phyloP scores from a whole-genome alignment of 75 land plant species.

The Sequoia sempervirens region DNA sequence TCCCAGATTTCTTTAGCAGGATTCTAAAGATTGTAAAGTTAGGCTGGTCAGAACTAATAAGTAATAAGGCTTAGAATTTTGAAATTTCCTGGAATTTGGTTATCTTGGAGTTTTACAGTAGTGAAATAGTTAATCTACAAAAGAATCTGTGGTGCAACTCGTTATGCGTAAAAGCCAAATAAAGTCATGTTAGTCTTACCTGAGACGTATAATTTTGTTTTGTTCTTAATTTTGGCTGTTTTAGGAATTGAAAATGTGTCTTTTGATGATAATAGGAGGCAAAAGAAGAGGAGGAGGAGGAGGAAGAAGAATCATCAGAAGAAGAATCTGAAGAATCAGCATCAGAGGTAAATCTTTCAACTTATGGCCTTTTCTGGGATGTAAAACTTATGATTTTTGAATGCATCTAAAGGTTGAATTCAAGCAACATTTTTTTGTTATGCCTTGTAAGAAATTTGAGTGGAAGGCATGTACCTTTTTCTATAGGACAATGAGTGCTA shows the following conservation, averaged over 20 bases:
- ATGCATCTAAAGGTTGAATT: neutral
- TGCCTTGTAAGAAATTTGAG: neutral
- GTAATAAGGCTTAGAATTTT: neutral
- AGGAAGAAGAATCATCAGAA: slow-evolving; percentile 40
- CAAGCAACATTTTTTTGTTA: neutral
- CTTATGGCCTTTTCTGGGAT: neutral
- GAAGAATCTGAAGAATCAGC: slow-evolving; percentile 37
- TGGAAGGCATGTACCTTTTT: neutral
- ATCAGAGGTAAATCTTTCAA: slow-evolving; percentile 10
- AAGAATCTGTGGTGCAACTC: neutral
- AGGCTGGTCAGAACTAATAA: neutral
- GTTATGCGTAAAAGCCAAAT: neutral
- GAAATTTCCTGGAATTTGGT: neutral
- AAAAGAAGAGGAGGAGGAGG: slow-evolving; percentile 32
- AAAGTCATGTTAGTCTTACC: neutral
- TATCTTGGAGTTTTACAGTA: neutral
- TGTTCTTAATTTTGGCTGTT: neutral
- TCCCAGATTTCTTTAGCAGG: neutral
- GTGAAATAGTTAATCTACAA: neutral
- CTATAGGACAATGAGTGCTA: neutral
- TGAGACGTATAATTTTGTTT: neutral
- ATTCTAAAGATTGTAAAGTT: neutral
- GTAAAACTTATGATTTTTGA: neutral
- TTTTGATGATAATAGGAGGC: slow-evolving; percentile 30
- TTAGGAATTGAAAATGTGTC: neutral